Base-by-base conservation (phyloP, 2,329 filamentous ascomycete species). In the Ceratocystis diversiconidia region DNA sequence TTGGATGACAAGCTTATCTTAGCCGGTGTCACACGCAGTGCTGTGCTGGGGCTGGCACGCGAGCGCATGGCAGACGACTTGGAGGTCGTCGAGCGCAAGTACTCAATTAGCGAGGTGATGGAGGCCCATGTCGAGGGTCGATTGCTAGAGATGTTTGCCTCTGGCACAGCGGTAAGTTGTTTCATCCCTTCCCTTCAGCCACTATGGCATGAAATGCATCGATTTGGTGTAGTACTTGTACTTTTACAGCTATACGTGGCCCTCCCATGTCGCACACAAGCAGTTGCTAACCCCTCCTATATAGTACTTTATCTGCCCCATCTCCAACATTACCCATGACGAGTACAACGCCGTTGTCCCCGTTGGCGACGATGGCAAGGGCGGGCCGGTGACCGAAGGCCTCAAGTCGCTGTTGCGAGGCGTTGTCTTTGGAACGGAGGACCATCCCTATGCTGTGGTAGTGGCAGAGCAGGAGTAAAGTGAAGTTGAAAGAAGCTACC, bases 21-120 rank as follows among this genome's bases (percentile, higher is more conserved):
- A 2, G 88, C 92, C 69, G 92, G 92, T 69, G 86, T 96, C 10
- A 96, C 91, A n/a, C 81, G 92, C 63, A 81, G 88, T 64, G 92
- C 88, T 71, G 84, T 92, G 22, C 74, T 96, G 44, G 85, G 92
- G 70, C 79, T 95, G 22, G 86, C 84, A 0, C 79, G 82, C 28
- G 79, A 85, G 73, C 79, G 86, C 6, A 76, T 95, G 10, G 74
- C 75, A 0, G 78, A 75, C 43, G 78, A 84, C 69, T 65, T 86
- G 1, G 87, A 92, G 70, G 80, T 95, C 48, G 85, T 92, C 0
- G 92, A 96, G 83, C 80, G 87, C 69, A 85, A 85, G 69, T 94
- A 92, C 76, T 90, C 85, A 25, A 95, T 96, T 73, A 77, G 81
- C 36, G 91, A 96, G 75, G 75, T 96, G 17, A 73, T 85, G 32